phyloP scores from a whole-genome alignment of 495 filamentous ascomycete genomes.

The Trichoderma parareesei region DNA sequence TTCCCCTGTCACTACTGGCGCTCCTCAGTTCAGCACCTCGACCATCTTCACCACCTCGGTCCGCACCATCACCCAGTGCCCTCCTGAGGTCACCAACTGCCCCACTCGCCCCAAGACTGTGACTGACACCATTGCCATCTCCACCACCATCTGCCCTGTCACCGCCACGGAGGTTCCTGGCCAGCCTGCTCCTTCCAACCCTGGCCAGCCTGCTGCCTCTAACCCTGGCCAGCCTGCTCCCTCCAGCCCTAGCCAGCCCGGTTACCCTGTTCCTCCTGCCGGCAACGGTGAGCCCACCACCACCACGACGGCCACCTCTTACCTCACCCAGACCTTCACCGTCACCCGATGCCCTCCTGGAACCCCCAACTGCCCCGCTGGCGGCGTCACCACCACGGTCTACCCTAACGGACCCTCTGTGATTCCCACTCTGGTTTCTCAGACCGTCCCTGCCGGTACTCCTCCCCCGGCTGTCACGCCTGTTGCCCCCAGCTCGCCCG shows the following conservation, averaged over 20 bases:
- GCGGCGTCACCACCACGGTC: slow-evolving; percentile 15
- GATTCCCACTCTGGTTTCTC: background rate
- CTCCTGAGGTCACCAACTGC: slow-evolving; percentile 29
- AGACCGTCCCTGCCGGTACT: slow-evolving; percentile 1
- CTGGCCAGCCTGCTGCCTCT: slow-evolving; percentile 1
- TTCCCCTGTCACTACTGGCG: background rate
- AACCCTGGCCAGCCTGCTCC: slow-evolving; percentile 10
- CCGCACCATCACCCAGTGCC: slow-evolving; percentile 19
- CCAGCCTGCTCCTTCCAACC: slow-evolving; percentile 12
- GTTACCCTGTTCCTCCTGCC: slow-evolving; percentile 14
- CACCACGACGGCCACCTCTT: slow-evolving; percentile 51
- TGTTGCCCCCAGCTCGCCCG: slow-evolving; percentile 3
- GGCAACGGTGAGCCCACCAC: slow-evolving; percentile 3
- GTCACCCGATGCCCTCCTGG: slow-evolving; percentile 42
- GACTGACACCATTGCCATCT: slow-evolving; percentile 19
- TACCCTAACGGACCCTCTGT: slow-evolving; percentile 14
- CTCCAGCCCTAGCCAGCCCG: slow-evolving; percentile 12
- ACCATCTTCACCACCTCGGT: slow-evolving; percentile 20
- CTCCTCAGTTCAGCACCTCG: slow-evolving; percentile 15
- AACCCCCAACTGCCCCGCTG: slow-evolving; percentile 7
- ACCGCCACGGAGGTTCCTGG: slow-evolving; percentile 14
- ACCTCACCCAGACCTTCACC: slow-evolving; percentile 42
- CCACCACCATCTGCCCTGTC: slow-evolving; percentile 28
- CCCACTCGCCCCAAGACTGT: slow-evolving; percentile 30
- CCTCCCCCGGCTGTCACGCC: background rate